Base-by-base conservation (phyloP, 176 grass and related monocot species). In the Musa acuminata region DNA sequence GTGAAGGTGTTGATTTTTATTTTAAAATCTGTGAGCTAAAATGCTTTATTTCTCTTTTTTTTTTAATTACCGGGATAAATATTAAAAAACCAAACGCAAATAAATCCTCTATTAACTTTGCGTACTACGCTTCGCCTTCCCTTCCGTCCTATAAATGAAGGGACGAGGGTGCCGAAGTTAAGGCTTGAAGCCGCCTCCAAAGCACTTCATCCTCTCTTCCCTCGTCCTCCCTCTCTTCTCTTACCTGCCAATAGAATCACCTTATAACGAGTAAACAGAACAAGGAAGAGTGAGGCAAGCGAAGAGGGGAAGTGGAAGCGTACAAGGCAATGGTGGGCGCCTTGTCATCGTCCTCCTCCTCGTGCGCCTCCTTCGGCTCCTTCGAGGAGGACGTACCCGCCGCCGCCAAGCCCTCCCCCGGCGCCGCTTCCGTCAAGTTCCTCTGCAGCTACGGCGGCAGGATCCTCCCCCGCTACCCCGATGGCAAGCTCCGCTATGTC, bases 361-460 rank as follows among this genome's bases (percentile, higher is more conserved):
- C 67, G 8, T 50, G 67, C 19, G 13, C 43, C 19, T 70, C 48
- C 67, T 70, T 70, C 8, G 67, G 67, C 17, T 70, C 67, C 14
- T 70, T 70, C 67, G 67, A 50, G 1, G 67, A 70, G 21, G 67
- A 50, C 17, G 67, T 70, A 9, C 16, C 16, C 67, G 13, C 67
- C 67, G 13, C 67, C 16, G 6, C 67, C 48, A 43, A 48, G 8
- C 16, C 67, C 67, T 48, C 67, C 8, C 5, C 67, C 16, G 35
- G 16, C 67, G 8, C 67, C 29, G 67, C 67, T 19, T 21, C 67
- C 67, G 25, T 92, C 75, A 96, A 96, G 76, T 89, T 96, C 78
- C 55, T 96, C 8, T 96, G 92, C 80, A 92, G 92, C 83, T 96
- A 92, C 57, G 92, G 89, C 16, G 92, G 92, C 1, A 85, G 72